phyloP scores from a whole-genome alignment of 345 rosid genomes.

The Bretschneidera sinensis region DNA sequence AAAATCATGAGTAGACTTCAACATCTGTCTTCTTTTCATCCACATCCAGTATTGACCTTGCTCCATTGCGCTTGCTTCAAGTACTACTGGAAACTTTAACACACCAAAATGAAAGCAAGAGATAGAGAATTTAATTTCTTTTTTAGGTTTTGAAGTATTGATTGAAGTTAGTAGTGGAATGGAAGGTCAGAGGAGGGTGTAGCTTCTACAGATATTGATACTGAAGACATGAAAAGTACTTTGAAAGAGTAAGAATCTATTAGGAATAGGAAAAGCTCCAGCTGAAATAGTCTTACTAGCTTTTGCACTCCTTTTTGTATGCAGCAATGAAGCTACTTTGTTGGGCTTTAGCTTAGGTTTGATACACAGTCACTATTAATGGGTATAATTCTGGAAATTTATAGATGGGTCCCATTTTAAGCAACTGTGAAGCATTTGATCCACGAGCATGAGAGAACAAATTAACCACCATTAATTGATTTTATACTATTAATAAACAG shows the following conservation, averaged over 20 bases:
- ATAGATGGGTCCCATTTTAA: conserved; percentile 20
- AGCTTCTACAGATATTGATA: not conserved
- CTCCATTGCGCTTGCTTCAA: conserved; percentile 22
- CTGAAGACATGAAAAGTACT: conserved; percentile 24
- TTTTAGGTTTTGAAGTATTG: too few species aligned
- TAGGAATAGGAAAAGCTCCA: conserved; percentile 25
- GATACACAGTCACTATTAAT: conserved; percentile 22
- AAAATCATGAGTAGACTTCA: conserved; percentile 12
- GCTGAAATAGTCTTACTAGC: conserved; percentile 29
- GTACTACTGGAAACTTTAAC: too few species aligned
- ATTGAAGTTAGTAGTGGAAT: not conserved
- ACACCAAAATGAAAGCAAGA: too few species aligned
- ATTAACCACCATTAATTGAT: conserved; percentile 13
- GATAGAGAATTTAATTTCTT: not conserved
- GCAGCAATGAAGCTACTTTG: conserved; percentile 30
- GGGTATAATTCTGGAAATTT: conserved; percentile 27
- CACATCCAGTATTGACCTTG: conserved; percentile 38
- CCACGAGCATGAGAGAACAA: conserved; percentile 25
- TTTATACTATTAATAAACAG: too few species aligned
- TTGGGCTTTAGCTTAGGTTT: conserved; percentile 29
- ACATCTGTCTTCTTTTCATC: conserved; percentile 22
- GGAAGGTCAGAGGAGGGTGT: not conserved
- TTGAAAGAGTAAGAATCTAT: conserved; percentile 30
- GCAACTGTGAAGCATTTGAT: conserved; percentile 27
- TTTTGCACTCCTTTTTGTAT: conserved; percentile 15